Evolutionary conservation across 2,329 filamentous ascomycete genomes (phyloP).

Genomic region (Teratosphaeria zuluensis): DNA sequence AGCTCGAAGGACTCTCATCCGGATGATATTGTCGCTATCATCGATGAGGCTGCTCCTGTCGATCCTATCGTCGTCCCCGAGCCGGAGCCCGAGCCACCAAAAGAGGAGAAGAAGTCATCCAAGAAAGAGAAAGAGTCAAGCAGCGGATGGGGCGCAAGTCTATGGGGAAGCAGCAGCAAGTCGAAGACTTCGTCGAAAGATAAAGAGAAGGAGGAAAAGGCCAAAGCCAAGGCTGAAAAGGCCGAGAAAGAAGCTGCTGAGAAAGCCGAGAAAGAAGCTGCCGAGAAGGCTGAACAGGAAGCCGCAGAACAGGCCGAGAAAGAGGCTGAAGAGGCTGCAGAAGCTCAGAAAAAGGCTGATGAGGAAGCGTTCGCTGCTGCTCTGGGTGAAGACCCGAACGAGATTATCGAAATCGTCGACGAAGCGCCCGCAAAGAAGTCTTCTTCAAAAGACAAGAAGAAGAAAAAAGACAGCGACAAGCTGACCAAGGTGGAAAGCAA

Average conservation of each 20-base stretch:
- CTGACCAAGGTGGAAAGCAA: conserved; percentile 18
- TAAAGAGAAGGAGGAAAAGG: conserved; percentile 29
- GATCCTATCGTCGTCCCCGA: conserved; percentile 2
- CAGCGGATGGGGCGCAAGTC: conserved; percentile 22
- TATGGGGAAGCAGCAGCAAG: conserved; percentile 28
- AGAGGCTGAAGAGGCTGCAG: conserved; percentile 20
- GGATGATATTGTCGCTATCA: conserved; percentile 13
- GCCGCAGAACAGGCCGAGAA: conserved; percentile 16
- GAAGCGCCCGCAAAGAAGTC: conserved; percentile 18
- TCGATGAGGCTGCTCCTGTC: conserved; percentile 10
- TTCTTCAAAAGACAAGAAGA: conserved; percentile 15
- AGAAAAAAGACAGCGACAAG: conserved; percentile 6
- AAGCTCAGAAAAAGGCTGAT: conserved; percentile 24
- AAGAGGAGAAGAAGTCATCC: conserved; percentile 34
- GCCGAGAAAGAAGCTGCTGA: conserved; percentile 20
- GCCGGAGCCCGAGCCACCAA: conserved; percentile 6
- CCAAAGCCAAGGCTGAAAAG: conserved; percentile 35
- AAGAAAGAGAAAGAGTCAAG: conserved; percentile 19
- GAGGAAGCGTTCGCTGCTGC: conserved; percentile 28
- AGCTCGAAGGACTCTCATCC: conserved; percentile 19
- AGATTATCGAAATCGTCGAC: conserved; percentile 24
- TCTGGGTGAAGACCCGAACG: conserved; percentile 25
- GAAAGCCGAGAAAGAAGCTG: conserved; percentile 12
- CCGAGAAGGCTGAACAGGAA: conserved; percentile 23
- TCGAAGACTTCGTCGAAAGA: conserved; percentile 27